A percentile compares a stretch with the other conserved stretches of the same genome.
Evolutionary conservation across 1,284 basidiomycete species (phyloP).

Genomic region (Trichosporon sp.): DNA sequence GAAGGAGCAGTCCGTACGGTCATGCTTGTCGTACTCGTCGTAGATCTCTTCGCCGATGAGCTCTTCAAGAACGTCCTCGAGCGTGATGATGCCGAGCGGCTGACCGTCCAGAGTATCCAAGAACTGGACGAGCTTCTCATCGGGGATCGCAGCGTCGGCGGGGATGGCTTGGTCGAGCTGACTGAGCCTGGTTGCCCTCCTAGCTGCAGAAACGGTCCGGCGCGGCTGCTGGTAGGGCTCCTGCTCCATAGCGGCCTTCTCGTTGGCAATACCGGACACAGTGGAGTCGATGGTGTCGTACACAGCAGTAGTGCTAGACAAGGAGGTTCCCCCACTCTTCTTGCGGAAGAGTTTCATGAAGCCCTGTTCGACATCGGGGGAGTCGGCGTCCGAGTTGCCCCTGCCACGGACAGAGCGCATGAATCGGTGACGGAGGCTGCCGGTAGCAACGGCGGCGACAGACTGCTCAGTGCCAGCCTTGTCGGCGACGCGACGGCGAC

Average conservation of each 20-base stretch:
- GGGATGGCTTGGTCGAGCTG: conserved; percentile 76
- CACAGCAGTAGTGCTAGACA: not conserved
- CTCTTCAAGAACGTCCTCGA: conserved; percentile 90
- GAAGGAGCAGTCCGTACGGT: conserved; percentile 18
- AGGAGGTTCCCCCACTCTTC: conserved; percentile 22
- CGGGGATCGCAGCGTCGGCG: conserved; percentile 74
- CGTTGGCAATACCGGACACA: too few relatives aligned
- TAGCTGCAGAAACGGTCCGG: not conserved
- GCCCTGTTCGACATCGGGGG: conserved; percentile 43
- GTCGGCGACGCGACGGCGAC: conserved; percentile 55
- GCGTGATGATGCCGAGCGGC: conserved; percentile 88
- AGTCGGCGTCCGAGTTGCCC: conserved; percentile 59
- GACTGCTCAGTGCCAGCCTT: conserved; percentile 41
- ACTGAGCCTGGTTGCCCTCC: conserved; percentile 48
- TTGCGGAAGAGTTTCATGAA: conserved; percentile 30
- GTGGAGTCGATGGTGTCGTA: not conserved
- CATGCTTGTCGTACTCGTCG: conserved; percentile 63
- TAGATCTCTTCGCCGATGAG: conserved; percentile 87
- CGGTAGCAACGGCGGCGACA: conserved; percentile 57
- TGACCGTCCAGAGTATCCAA: conserved; percentile 69
- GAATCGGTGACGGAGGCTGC: conserved; percentile 57
- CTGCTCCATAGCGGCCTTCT: not conserved
- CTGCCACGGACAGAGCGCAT: conserved; percentile 31
- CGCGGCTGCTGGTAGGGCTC: not conserved
- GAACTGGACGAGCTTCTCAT: conserved; percentile 72